These are phyloP conservation scores for Rhizopogon roseolus DNA, from an alignment of 768 basidiomycete genomes.

Conservation along the genomic window DNA sequence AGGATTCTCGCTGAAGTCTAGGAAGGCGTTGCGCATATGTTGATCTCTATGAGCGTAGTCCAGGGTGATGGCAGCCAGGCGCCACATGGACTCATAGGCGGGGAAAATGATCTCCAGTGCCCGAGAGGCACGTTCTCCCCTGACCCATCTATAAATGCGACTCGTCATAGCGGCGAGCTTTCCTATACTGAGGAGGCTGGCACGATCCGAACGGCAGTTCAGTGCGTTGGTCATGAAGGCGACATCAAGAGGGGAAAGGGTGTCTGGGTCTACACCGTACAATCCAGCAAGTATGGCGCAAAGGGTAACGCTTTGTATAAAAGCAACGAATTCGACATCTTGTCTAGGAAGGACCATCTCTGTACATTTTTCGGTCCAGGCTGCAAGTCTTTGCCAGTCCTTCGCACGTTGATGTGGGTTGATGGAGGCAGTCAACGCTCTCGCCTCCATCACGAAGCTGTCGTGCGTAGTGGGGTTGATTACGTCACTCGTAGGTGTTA, in stretches of 20 bases:
- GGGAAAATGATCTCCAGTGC: slow-evolving; percentile 53
- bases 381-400: neutral
- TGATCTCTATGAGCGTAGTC: slow-evolving; percentile 24
- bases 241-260: slow-evolving; percentile 29
- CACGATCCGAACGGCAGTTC: slow-evolving; percentile 10
- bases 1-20: slow-evolving; percentile 28
- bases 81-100: slow-evolving; percentile 60
- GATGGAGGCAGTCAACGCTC: neutral
- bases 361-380: neutral
- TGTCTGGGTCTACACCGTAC: slow-evolving; percentile 17
- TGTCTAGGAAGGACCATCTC: slow-evolving; percentile 6
- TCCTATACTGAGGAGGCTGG: neutral
- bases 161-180: slow-evolving; percentile 33
- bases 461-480: no score
- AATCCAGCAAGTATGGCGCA: slow-evolving; percentile 39
- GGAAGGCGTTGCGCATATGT: slow-evolving; percentile 25
- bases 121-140: slow-evolving; percentile 9
- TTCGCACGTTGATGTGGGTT: neutral
- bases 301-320: slow-evolving; percentile 42
- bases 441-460: no score
- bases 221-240: slow-evolving; percentile 35
- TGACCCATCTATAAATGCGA: slow-evolving; percentile 30
- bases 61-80: slow-evolving; percentile 47
- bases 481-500: neutral
- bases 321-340: slow-evolving; percentile 27